A percentile compares a stretch with the other conserved stretches of the same genome.
These are phyloP conservation scores for Stagonosporopsis vannaccii DNA, from an alignment of 2,329 filamentous ascomycete species.

Conservation along the genomic window DNA sequence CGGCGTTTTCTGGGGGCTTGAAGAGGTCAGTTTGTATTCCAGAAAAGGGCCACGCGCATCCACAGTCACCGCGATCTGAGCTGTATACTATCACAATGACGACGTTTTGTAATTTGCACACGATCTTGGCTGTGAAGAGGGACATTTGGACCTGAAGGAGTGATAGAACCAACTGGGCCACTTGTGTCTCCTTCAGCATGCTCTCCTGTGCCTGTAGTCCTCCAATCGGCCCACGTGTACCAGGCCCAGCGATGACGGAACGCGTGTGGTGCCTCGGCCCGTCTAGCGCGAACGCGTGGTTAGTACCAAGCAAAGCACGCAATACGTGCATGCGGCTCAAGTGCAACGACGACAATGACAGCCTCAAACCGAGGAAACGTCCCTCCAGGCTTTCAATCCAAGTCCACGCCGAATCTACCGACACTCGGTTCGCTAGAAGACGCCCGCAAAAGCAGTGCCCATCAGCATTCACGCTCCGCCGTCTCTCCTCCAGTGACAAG, in stretches of 20 bases:
- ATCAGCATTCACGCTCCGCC: constrained; percentile 13
- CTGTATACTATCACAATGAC: constrained; percentile 8
- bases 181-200: neutral
- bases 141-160: neutral
- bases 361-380: constrained; percentile 32
- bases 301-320: constrained; percentile 29
- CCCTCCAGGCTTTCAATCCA: constrained; percentile 53
- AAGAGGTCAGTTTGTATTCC: constrained; percentile 9
- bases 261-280: constrained; percentile 16
- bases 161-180: neutral
- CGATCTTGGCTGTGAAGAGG: neutral
- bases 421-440: constrained; percentile 48
- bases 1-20: constrained; percentile 11
- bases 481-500: constrained; percentile 19
- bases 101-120: neutral
- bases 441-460: constrained; percentile 6
- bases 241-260: neutral
- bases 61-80: neutral
- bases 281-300: constrained; percentile 27
- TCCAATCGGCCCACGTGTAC: neutral
- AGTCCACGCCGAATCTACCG: constrained; percentile 57
- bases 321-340: constrained; percentile 23
- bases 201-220: neutral
- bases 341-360: constrained; percentile 40
- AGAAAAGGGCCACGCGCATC: constrained; percentile 7